A percentile compares a stretch with the other conserved stretches of the same genome.
phyloP scores from a whole-genome alignment of 768 basidiomycete genomes.

The Xerocomellus chrysenteron region DNA sequence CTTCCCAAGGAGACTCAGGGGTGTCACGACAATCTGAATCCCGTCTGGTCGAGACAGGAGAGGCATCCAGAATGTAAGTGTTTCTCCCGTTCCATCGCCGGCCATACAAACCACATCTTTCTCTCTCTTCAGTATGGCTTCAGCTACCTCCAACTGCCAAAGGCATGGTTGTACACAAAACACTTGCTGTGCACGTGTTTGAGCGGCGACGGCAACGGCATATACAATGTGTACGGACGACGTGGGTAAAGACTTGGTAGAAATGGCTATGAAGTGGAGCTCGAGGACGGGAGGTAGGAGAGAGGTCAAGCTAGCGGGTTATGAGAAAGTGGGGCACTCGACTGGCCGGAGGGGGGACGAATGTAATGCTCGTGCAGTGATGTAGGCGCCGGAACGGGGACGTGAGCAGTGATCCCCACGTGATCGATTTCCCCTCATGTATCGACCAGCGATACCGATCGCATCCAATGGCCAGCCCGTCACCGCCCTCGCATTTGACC shows the following conservation, averaged over 20 bases:
- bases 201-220: no score
- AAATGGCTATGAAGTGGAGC: no score
- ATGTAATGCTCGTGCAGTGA: slow-evolving; percentile 29
- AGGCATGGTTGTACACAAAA: no score
- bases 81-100: neutral
- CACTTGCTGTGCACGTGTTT: no score
- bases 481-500: slow-evolving; percentile 29
- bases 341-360: slow-evolving; percentile 35
- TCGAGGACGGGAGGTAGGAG: no score
- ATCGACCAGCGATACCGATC: no score
- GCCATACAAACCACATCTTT: neutral
- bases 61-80: neutral
- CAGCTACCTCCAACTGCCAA: neutral
- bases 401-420: slow-evolving; percentile 17
- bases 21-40: neutral
- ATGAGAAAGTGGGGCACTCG: no score
- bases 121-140: neutral
- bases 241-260: no score
- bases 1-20: neutral
- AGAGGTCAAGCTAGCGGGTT: no score
- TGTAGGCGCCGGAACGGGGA: slow-evolving; percentile 58
- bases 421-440: neutral
- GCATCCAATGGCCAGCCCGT: no score
- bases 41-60: neutral
- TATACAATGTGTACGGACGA: no score